Evolutionary conservation across 2,329 filamentous ascomycete species (phyloP).

Genomic region (Westerdykella ornata): DNA sequence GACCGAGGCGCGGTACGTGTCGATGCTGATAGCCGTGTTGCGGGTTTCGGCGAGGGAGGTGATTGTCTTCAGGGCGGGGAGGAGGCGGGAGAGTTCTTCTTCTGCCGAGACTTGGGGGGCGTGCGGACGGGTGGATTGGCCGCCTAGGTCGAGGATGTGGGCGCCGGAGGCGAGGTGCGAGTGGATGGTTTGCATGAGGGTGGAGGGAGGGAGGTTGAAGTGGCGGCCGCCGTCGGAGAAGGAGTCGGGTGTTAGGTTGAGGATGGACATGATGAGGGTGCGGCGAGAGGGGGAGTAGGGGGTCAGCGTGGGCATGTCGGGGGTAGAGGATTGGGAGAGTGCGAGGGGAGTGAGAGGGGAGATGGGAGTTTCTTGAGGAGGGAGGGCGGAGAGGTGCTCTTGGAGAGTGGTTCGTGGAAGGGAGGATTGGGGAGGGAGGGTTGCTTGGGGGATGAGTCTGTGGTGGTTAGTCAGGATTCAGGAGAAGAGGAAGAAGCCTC

Average conservation of each 20-base stretch:
- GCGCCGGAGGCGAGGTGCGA: constrained; percentile 62
- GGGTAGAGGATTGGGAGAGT: constrained; percentile 6
- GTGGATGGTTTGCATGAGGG: constrained; percentile 54
- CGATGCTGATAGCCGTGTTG: constrained; percentile 71
- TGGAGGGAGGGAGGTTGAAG: constrained; percentile 36
- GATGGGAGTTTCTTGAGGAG: constrained; percentile 28
- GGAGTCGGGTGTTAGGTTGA: constrained; percentile 92
- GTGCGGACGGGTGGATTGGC: constrained; percentile 82
- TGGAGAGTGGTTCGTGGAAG: constrained; percentile 38
- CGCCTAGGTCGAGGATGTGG: constrained; percentile 84
- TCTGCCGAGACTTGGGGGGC: constrained; percentile 60
- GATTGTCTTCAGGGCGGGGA: constrained; percentile 72
- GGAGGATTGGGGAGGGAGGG: constrained; percentile 40
- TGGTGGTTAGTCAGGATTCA: constrained; percentile 7
- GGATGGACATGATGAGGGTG: constrained; percentile 85
- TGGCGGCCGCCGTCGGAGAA: constrained; percentile 81
- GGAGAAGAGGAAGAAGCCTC: not conserved
- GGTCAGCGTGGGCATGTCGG: constrained; percentile 24
- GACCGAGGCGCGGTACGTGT: constrained; percentile 84
- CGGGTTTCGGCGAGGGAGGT: constrained; percentile 57
- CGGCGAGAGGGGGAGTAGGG: constrained; percentile 22
- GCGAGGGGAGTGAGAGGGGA: constrained; percentile 37
- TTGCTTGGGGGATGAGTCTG: constrained; percentile 24
- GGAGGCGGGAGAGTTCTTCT: constrained; percentile 70
- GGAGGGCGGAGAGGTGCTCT: constrained; percentile 34